A percentile compares a stretch with the other conserved stretches of the same genome.
phyloP scores from a whole-genome alignment of 495 filamentous ascomycete genomes.

The Penicillium ucsense region DNA sequence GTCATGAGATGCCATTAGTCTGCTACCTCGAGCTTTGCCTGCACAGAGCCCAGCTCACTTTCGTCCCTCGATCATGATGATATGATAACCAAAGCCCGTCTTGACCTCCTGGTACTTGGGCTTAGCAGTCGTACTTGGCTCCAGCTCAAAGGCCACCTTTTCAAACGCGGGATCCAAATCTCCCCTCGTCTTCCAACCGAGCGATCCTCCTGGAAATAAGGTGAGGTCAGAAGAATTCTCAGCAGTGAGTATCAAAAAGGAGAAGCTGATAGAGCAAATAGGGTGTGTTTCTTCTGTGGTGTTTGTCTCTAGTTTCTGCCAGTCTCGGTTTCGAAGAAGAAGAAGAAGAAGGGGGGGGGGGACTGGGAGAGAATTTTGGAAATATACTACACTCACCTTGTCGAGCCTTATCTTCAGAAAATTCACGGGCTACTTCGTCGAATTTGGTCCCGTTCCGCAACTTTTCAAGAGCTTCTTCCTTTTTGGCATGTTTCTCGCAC shows the following conservation, averaged over 20 bases:
- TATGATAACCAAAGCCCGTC: constrained; percentile 83
- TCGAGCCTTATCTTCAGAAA: constrained; percentile 82
- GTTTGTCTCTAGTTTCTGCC: too few relatives aligned
- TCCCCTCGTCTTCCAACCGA: constrained; percentile 79
- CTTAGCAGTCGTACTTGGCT: constrained; percentile 62
- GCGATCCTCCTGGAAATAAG: constrained; percentile 50
- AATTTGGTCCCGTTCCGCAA: constrained; percentile 71
- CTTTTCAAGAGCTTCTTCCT: constrained; percentile 78
- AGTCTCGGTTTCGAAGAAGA: not conserved
- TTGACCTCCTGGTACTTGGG: constrained; percentile 75
- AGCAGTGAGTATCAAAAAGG: too few relatives aligned
- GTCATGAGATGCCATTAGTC: not conserved
- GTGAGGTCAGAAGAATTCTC: too few relatives aligned
- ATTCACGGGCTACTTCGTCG: constrained; percentile 78
- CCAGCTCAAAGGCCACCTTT: constrained; percentile 69
- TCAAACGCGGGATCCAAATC: constrained; percentile 68
- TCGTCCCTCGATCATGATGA: constrained; percentile 78
- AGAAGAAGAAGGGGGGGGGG: not conserved
- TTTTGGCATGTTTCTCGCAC: constrained; percentile 84
- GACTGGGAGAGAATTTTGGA: not conserved
- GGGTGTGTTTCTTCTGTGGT: too few relatives aligned
- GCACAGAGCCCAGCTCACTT: constrained; percentile 28
- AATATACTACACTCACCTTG: constrained; percentile 44
- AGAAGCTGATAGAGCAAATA: too few relatives aligned
- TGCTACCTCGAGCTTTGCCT: not conserved